These are phyloP conservation scores for Candida nonsorbophila DNA, from an alignment of 805 yeast species.

Conservation along the genomic window DNA sequence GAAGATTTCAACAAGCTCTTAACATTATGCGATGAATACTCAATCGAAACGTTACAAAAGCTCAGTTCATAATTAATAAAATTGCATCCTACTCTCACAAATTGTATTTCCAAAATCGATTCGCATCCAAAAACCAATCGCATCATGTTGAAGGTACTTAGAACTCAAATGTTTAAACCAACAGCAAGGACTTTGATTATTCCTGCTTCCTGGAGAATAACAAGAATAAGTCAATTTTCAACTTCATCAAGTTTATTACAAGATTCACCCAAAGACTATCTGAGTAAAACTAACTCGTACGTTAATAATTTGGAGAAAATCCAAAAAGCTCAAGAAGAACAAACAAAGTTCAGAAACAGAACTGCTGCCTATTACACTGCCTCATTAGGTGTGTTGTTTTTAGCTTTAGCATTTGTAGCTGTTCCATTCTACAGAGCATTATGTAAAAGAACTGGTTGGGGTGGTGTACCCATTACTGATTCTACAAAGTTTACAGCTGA, in stretches of 20 bases:
- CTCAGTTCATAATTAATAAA: too few relatives aligned
- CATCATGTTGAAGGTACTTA: too few relatives aligned
- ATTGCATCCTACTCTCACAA: too few relatives aligned
- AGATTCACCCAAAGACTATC: too few relatives aligned
- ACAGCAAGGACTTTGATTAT: too few relatives aligned
- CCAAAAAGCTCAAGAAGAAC: constrained; percentile 19
- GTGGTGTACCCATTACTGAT: constrained; percentile 93
- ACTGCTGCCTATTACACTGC: constrained; percentile 63
- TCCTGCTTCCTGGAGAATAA: too few relatives aligned
- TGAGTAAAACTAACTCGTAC: constrained; percentile 4
- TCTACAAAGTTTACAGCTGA: constrained; percentile 75
- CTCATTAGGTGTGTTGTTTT: constrained; percentile 63
- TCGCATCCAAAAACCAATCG: too few relatives aligned
- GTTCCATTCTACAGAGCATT: constrained; percentile 90
- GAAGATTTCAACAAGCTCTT: constrained; percentile 30
- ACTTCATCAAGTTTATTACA: too few relatives aligned
- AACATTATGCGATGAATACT: constrained; percentile 29
- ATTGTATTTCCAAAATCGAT: too few relatives aligned
- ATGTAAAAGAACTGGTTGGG: constrained; percentile 94
- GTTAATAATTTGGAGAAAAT: constrained; percentile 11
- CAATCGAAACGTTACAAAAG: constrained; percentile 22
- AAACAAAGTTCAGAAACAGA: constrained; percentile 32
- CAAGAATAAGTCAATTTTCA: too few relatives aligned
- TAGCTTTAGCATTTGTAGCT: constrained; percentile 80
- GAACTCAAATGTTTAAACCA: too few relatives aligned